These are phyloP conservation scores for Trypanosoma boissoni DNA, from an alignment of 208 protist species.

Conservation along the genomic window DNA sequence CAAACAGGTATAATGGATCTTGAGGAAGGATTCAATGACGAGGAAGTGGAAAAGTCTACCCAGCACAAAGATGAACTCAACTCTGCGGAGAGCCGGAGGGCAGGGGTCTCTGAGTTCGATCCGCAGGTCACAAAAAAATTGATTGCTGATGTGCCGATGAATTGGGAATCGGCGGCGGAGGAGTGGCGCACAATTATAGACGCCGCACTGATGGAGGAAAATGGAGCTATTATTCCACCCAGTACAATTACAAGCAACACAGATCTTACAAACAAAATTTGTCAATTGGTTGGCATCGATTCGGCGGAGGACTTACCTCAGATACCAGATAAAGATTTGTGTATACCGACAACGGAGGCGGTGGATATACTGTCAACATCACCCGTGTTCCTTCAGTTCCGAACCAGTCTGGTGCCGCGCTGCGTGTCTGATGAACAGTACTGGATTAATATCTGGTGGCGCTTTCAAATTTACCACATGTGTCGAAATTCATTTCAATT, in stretches of 20 bases:
- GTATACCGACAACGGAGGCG: slow-evolving; percentile 30
- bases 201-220: slow-evolving; percentile 34
- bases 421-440: slow-evolving; percentile 48
- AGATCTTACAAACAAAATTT: slow-evolving; percentile 5
- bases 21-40: slow-evolving; percentile 30
- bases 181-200: slow-evolving; percentile 44
- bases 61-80: neutral
- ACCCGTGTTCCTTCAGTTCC: slow-evolving; percentile 25
- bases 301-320: slow-evolving; percentile 4
- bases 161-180: slow-evolving; percentile 32
- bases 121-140: slow-evolving; percentile 11
- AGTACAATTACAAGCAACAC: slow-evolving; percentile 17
- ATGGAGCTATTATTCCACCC: slow-evolving; percentile 41
- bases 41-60: neutral
- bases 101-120: neutral
- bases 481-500: slow-evolving; percentile 31
- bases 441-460: slow-evolving; percentile 56
- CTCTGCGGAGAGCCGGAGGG: neutral
- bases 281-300: slow-evolving; percentile 8
- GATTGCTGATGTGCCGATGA: slow-evolving; percentile 22
- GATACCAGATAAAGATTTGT: neutral
- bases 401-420: slow-evolving; percentile 41
- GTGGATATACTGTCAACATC: slow-evolving; percentile 38
- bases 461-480: slow-evolving; percentile 34
- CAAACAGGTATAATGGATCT: slow-evolving; percentile 37